These are phyloP conservation scores for Papilionanthe hybrid DNA, from an alignment of 116 monocot genomes.

Conservation along the genomic window DNA sequence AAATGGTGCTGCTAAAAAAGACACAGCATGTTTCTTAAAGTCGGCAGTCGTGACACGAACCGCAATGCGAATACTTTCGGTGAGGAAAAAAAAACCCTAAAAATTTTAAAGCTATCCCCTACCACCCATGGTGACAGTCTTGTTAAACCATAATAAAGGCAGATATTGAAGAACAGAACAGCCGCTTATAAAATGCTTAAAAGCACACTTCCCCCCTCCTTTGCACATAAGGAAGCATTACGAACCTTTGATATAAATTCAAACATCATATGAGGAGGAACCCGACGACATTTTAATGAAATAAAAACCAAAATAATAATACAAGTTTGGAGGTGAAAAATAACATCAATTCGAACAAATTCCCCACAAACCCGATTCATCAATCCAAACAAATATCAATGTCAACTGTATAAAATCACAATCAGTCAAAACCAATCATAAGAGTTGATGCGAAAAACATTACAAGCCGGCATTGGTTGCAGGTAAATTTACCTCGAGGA, in stretches of 20 bases:
- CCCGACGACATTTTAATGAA: too few relatives aligned
- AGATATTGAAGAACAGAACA: not conserved
- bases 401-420: not conserved
- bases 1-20: too few relatives aligned
- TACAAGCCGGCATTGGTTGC: too few relatives aligned
- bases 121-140: not conserved
- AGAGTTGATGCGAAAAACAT: not conserved
- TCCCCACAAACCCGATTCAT: not conserved
- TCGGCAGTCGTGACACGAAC: too few relatives aligned
- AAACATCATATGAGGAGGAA: too few relatives aligned
- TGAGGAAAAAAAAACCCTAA: too few relatives aligned
- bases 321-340: not conserved
- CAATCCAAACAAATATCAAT: not conserved
- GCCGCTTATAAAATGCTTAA: not conserved
- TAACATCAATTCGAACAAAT: not conserved
- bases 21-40: too few relatives aligned
- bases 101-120: not conserved
- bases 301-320: too few relatives aligned
- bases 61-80: too few relatives aligned
- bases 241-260: too few relatives aligned
- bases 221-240: too few relatives aligned
- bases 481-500: constrained; percentile 5
- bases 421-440: not conserved
- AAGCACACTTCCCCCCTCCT: too few relatives aligned
- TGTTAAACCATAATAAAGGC: not conserved